Conservation (phyloP, 371 early-diverging fungal species). For the Circinella minor region DNA sequence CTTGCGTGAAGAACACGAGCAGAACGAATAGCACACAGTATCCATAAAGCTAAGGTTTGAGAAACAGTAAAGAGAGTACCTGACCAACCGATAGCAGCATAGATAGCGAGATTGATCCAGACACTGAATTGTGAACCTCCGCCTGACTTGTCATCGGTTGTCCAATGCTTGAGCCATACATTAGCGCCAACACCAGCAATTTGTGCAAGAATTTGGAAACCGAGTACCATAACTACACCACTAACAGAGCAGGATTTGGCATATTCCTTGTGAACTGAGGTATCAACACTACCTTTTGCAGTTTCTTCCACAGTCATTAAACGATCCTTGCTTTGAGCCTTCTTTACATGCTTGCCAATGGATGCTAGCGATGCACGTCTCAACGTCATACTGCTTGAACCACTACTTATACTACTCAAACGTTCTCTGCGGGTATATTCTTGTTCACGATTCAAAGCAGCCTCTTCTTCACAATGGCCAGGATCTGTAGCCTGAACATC, state of each 20-base stretch:
- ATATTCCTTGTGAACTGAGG: conserved; percentile 77
- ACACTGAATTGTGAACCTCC: conserved; percentile 47
- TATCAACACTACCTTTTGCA: conserved; percentile 81
- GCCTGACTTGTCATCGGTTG: conserved; percentile 49
- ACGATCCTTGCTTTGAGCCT: conserved; percentile 35
- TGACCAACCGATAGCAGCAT: conserved; percentile 80
- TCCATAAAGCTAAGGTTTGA: conserved; percentile 81
- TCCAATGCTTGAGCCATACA: conserved; percentile 81
- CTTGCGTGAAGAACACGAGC: conserved; percentile 64
- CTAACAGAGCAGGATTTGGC: conserved; percentile 71
- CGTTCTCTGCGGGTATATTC: conserved; percentile 41
- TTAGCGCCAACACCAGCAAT: conserved; percentile 57
- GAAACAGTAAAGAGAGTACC: conserved; percentile 68
- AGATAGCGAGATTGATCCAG: conserved; percentile 73
- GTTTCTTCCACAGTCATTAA: conserved; percentile 79
- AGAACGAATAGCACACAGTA: conserved; percentile 81
- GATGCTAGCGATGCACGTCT: conserved; percentile 63
- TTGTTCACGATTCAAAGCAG: conserved; percentile 28
- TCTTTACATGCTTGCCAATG: conserved; percentile 28
- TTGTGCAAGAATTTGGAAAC: conserved; percentile 65
- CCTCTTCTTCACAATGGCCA: conserved; percentile 45
- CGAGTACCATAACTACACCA: conserved; percentile 58
- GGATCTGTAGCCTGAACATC: conserved; percentile 39
- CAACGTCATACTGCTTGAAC: conserved; percentile 45
- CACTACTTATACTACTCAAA: conserved; percentile 44